These are phyloP conservation scores for Candida alai DNA, from an alignment of 805 yeast genomes.

Conservation along the genomic window DNA sequence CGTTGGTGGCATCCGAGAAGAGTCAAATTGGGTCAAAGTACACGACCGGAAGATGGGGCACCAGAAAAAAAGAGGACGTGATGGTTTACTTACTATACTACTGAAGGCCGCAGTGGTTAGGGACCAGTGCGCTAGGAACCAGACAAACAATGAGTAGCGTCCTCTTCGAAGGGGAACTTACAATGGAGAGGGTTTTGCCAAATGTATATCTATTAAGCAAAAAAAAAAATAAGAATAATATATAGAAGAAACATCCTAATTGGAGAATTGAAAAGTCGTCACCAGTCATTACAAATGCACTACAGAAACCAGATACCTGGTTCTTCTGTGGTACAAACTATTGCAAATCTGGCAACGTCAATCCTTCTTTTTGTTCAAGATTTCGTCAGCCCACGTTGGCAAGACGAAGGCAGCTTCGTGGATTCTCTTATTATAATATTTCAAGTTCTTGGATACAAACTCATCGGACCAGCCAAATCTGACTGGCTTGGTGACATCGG, in stretches of 20 bases:
- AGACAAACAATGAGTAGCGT: too few relatives aligned
- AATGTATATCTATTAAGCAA: too few relatives aligned
- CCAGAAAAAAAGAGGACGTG: too few relatives aligned
- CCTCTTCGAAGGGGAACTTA: too few relatives aligned
- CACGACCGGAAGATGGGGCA: too few relatives aligned
- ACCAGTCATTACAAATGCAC: conserved; percentile 4
- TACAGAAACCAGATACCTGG: background rate
- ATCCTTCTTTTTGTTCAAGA: conserved; percentile 26
- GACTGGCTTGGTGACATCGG: conserved; percentile 64
- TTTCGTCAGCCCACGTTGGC: conserved; percentile 81
- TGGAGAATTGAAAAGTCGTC: conserved; percentile 4
- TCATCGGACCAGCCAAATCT: conserved; percentile 57
- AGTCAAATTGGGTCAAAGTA: too few relatives aligned
- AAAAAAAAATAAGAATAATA: too few relatives aligned
- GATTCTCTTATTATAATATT: conserved; percentile 78
- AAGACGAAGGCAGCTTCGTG: conserved; percentile 87
- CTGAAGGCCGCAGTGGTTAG: too few relatives aligned
- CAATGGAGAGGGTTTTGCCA: too few relatives aligned
- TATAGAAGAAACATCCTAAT: background rate
- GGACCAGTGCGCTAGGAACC: too few relatives aligned
- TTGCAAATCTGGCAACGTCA: conserved; percentile 7
- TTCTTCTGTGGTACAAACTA: background rate
- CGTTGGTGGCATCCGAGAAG: too few relatives aligned
- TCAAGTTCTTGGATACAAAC: conserved; percentile 61
- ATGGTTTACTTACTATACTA: too few relatives aligned